These are phyloP conservation scores for Ganoderma boninense DNA, from an alignment of 1,284 basidiomycete genomes.

Conservation along the genomic window DNA sequence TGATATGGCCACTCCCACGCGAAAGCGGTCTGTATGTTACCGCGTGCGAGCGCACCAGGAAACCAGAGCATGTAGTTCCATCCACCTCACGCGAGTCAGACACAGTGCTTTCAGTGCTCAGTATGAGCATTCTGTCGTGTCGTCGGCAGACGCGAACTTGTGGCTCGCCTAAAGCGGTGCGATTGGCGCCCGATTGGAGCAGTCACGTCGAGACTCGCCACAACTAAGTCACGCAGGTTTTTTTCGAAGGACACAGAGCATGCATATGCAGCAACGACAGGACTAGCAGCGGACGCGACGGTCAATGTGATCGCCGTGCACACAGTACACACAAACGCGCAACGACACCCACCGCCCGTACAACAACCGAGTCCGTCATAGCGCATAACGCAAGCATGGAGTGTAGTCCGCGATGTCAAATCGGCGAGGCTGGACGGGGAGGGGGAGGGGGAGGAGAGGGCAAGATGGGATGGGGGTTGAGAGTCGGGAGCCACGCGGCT, in stretches of 20 bases:
- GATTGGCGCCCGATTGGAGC: not conserved
- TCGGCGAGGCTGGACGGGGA: slow-evolving; percentile 12
- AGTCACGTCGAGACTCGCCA: not conserved
- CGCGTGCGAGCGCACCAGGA: too few relatives aligned
- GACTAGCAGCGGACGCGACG: slow-evolving; percentile 23
- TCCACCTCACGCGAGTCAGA: not conserved
- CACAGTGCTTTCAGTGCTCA: too few relatives aligned
- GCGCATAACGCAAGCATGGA: slow-evolving; percentile 20
- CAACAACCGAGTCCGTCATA: slow-evolving; percentile 20
- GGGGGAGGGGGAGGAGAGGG: too few relatives aligned
- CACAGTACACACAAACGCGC: slow-evolving; percentile 21
- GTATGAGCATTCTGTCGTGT: not conserved
- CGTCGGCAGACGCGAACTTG: not conserved
- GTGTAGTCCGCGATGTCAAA: slow-evolving; percentile 27
- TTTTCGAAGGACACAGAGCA: slow-evolving; percentile 12
- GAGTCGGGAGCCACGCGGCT: slow-evolving; percentile 1
- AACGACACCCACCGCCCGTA: slow-evolving; percentile 17
- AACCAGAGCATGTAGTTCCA: not conserved
- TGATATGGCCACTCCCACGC: too few relatives aligned
- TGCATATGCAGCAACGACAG: slow-evolving; percentile 22
- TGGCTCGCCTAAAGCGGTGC: not conserved
- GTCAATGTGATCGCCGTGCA: slow-evolving; percentile 15
- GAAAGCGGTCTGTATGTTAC: too few relatives aligned
- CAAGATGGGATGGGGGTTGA: not conserved
- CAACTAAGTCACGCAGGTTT: not conserved